These are phyloP conservation scores for Dalechampia spathulata DNA, from an alignment of 441 rosid species.

Conservation along the genomic window DNA sequence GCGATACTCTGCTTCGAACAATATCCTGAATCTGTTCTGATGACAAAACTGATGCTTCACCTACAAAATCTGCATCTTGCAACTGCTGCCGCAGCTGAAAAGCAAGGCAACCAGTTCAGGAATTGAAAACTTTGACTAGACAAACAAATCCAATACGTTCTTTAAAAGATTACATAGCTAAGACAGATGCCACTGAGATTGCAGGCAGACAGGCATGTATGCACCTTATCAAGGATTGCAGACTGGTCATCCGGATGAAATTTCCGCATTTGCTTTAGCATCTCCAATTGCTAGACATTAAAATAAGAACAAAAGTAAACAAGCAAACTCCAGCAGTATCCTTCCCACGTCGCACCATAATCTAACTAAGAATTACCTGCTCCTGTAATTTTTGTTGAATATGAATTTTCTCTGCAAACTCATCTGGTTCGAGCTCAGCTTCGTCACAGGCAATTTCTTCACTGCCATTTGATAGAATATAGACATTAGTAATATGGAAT, in stretches of 20 bases:
- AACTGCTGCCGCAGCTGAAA: slow-evolving; percentile 53
- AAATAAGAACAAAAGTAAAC: not conserved
- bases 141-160: no score
- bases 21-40: slow-evolving; percentile 54
- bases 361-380: slow-evolving; percentile 29
- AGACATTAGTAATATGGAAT: no score
- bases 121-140: no score
- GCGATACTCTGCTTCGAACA: slow-evolving; percentile 52
- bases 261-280: slow-evolving; percentile 75
- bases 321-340: not conserved
- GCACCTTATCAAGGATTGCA: slow-evolving; percentile 62
- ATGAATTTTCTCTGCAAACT: slow-evolving; percentile 46
- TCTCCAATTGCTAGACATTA: slow-evolving; percentile 66
- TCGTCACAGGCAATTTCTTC: slow-evolving; percentile 85
- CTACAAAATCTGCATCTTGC: slow-evolving; percentile 47
- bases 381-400: slow-evolving; percentile 50
- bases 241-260: slow-evolving; percentile 65
- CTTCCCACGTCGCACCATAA: slow-evolving; percentile 6
- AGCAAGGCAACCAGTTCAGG: slow-evolving; percentile 1
- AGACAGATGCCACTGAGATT: not conserved
- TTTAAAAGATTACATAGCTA: no score
- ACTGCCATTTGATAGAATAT: slow-evolving; percentile 26
- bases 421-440: slow-evolving; percentile 70
- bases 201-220: not conserved
- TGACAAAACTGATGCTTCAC: slow-evolving; percentile 48